Evolutionary conservation across 345 rosid genomes (phyloP), one percentile per base, ranked within the genome.

Genomic region (Euphorbia tirucalli): DNA sequence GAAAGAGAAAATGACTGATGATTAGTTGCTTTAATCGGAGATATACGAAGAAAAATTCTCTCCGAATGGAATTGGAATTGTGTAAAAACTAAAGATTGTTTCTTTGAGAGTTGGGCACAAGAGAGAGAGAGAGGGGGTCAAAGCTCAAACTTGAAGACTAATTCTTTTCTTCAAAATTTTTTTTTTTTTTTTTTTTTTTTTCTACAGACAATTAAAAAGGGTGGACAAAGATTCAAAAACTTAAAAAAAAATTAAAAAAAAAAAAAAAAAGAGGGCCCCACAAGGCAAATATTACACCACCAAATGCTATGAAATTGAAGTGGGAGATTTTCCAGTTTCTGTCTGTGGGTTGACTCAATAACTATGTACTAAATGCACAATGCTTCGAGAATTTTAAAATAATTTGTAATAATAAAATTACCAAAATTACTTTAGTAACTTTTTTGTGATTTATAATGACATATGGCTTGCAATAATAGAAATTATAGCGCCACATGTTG

Each of bases 1-100:
- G 66, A 32, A 69, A 70, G 78, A 58, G 61, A 31, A 71, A 48
- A 62, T 61, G 70, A 73, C 78, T 67, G 74, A 81, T 75, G 83
- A 75, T 74, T 68, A 27, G 79, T 48, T 59, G 63, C 19, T 58
- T 74, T 70, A 32, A 66, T 68, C 18, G 56, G 80, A 69, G 69
- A 68, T 52, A 52, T 65, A 65, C 13, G 67, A 35, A 65, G 63
- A 61, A 46, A 68, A 68, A 68, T 39, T 52, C 72, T 67, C 68
- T 71, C 37, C 7, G 46, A 41, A 41, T 10, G 1, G 46, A 44
- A 69, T 75, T 78, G 78, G 82, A 7, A 9, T 56, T 22, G 25
- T 56, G 43, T 19, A 7, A 75, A 69, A 75, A 56, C 71, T 49
- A 75, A 78, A 71, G 50, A 71, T 73, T 44, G 35, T 44, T 44